Evolutionary conservation across 129 eudicot species (phyloP).

Genomic region (Silybum marianum): DNA sequence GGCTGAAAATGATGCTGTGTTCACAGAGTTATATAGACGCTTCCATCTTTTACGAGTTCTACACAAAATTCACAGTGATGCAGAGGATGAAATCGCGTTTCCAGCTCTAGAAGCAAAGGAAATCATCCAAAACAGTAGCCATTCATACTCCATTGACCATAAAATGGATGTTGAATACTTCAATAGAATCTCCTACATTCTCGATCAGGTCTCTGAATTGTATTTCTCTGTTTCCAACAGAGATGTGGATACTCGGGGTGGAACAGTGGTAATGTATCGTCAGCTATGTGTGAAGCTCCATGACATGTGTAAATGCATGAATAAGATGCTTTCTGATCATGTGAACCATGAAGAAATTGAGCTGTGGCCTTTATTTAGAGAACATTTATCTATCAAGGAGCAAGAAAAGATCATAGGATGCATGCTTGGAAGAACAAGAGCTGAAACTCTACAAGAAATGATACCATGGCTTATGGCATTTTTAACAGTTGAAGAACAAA

Average conservation of each 20-base stretch:
- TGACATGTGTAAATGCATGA: slow-evolving; percentile 66
- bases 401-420: slow-evolving; percentile 79
- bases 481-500: slow-evolving; percentile 65
- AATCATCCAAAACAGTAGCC: slow-evolving; percentile 58
- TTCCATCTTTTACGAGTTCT: slow-evolving; percentile 56
- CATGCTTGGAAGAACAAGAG: slow-evolving; percentile 89
- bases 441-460: slow-evolving; percentile 76
- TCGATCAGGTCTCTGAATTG: slow-evolving; percentile 55
- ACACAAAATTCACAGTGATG: slow-evolving; percentile 66
- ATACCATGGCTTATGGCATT: slow-evolving; percentile 84
- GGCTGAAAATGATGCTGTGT: slow-evolving; percentile 42
- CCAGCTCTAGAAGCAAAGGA: slow-evolving; percentile 91
- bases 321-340: slow-evolving; percentile 71
- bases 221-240: slow-evolving; percentile 26
- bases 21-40: slow-evolving; percentile 54
- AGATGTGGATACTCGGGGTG: slow-evolving; percentile 23
- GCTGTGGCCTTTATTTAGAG: slow-evolving; percentile 71
- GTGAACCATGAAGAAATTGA: slow-evolving; percentile 73
- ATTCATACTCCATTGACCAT: slow-evolving; percentile 78
- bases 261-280: slow-evolving; percentile 37
- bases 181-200: slow-evolving; percentile 52
- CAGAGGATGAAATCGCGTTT: slow-evolving; percentile 81
- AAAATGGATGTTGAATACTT: slow-evolving; percentile 72
- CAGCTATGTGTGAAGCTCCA: slow-evolving; percentile 78
- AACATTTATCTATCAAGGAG: slow-evolving; percentile 67